Evolutionary conservation across 75 land plant genomes (phyloP).

Genomic region (Azolla pinnata): DNA sequence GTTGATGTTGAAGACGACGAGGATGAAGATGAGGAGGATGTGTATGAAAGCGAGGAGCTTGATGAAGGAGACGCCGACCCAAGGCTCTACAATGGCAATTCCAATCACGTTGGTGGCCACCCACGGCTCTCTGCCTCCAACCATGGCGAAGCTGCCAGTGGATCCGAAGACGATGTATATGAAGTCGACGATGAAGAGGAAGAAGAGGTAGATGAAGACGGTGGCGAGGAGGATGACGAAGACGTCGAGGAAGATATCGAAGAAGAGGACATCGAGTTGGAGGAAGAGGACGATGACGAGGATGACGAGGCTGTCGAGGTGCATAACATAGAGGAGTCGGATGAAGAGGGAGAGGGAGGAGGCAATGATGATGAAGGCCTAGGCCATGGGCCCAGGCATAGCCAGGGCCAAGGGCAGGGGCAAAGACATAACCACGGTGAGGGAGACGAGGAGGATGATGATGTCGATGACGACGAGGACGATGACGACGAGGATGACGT

Average conservation of each 20-base stretch:
- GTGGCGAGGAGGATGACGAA: conserved; percentile 9
- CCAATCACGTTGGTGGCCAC: not conserved
- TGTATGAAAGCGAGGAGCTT: conserved; percentile 23
- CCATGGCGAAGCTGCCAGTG: not conserved
- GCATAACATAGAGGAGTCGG: conserved; percentile 3
- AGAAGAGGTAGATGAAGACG: conserved; percentile 11
- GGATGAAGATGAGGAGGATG: conserved; percentile 19
- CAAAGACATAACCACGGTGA: conserved; percentile 15
- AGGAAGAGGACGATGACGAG: conserved; percentile 22
- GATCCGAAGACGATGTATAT: conserved; percentile 9
- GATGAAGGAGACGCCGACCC: conserved; percentile 28
- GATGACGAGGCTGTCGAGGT: conserved; percentile 18
- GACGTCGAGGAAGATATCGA: conserved; percentile 18
- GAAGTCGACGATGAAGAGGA: conserved; percentile 15
- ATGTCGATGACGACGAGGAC: conserved; percentile 15
- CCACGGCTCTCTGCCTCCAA: too few species aligned
- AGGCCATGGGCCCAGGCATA: conserved; percentile 4
- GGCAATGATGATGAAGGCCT: conserved; percentile 13
- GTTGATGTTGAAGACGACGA: conserved; percentile 18
- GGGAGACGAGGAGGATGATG: conserved; percentile 17
- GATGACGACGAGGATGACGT: conserved; percentile 16
- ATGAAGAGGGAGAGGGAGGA: conserved; percentile 24
- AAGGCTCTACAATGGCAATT: not conserved
- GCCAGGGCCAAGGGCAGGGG: conserved; percentile 15
- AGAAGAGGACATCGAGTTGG: conserved; percentile 19